Base-by-base conservation (phyloP, 495 filamentous ascomycete species). In the Neurospora sp. region DNA sequence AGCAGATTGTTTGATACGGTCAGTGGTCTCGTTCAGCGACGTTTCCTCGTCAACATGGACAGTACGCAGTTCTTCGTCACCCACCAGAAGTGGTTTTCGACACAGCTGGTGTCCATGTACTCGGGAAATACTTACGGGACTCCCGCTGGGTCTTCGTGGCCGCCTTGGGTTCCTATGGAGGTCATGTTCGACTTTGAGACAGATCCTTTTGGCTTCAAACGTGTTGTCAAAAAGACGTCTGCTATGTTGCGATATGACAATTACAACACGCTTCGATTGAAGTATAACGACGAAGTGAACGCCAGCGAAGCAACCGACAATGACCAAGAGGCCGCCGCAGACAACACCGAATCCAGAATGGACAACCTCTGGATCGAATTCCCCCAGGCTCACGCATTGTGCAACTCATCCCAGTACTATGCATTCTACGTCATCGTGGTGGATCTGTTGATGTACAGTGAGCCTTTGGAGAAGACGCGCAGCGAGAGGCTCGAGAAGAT, bases 1-100 rank as follows among this genome's bases (percentile, higher is more conserved):
- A 91, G 93, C 75, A 90, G 96, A 69, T 88, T 98, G 54, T 92
- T 88, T 40, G 96, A 99, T 79, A 92, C 94, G 81, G 94, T 99
- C 76, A 96, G 93, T 76, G 96, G 96, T 71, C 85, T 99, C 69
- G 94, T 99, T 5, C 96, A 98, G 76, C 92, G 94, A 34, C 93
- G 95, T 28, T 97, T 98, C 82, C 89, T 93, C 43, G 90, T 97
- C 70, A 92, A 93, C 71, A 97, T 97, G 90, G 95, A 98, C 79
- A 96, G 94, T 75, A 92, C 95, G 38, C 96, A 99, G 78, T 97
- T 99, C 81, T 99, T 98, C 78, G 96, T 98, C 71, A 96, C 96
- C 8, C 94, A 93, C 73, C 91, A 94, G 74, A 94, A 95, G 82
- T 93, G 89, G 77, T 92, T 98, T 81, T 89, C 89, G 48, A 86